These are phyloP conservation scores for Lycium barbarum DNA, from an alignment of 257 asterid species.

Conservation along the genomic window DNA sequence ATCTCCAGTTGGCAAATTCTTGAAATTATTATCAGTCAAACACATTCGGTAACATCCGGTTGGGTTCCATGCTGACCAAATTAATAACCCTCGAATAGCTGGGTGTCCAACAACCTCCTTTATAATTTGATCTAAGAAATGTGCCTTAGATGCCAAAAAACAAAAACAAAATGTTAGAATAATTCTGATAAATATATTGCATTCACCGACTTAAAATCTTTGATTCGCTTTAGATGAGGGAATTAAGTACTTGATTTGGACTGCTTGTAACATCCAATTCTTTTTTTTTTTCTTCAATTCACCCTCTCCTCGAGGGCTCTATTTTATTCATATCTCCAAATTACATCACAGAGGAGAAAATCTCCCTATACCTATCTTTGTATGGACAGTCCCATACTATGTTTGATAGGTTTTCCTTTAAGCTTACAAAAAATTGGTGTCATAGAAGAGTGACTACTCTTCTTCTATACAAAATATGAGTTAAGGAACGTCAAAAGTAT, in stretches of 20 bases:
- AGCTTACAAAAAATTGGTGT: too few species aligned
- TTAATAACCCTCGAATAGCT: slow-evolving; percentile 47
- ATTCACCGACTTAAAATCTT: not conserved
- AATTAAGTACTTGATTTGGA: slow-evolving; percentile 49
- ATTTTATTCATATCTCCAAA: too few species aligned
- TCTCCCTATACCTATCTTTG: too few species aligned
- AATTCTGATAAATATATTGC: not conserved
- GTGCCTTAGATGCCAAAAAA: slow-evolving; percentile 36
- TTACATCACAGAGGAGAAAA: too few species aligned
- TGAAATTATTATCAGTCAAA: slow-evolving; percentile 61
- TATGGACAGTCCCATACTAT: too few species aligned
- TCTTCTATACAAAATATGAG: too few species aligned
- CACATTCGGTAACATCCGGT: slow-evolving; percentile 66
- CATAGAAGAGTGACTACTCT: too few species aligned
- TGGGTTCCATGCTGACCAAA: slow-evolving; percentile 67
- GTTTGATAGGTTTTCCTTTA: too few species aligned
- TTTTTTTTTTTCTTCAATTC: too few species aligned
- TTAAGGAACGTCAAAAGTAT: too few species aligned
- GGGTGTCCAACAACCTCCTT: slow-evolving; percentile 55
- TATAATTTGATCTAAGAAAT: slow-evolving; percentile 50
- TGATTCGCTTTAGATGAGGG: not conserved
- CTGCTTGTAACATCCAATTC: slow-evolving; percentile 61
- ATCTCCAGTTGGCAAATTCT: slow-evolving; percentile 56
- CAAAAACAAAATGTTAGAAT: slow-evolving; percentile 30
- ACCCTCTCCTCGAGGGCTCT: too few species aligned